phyloP scores from a whole-genome alignment of 2,329 filamentous ascomycete species.

The Trichoderma atroviride region DNA sequence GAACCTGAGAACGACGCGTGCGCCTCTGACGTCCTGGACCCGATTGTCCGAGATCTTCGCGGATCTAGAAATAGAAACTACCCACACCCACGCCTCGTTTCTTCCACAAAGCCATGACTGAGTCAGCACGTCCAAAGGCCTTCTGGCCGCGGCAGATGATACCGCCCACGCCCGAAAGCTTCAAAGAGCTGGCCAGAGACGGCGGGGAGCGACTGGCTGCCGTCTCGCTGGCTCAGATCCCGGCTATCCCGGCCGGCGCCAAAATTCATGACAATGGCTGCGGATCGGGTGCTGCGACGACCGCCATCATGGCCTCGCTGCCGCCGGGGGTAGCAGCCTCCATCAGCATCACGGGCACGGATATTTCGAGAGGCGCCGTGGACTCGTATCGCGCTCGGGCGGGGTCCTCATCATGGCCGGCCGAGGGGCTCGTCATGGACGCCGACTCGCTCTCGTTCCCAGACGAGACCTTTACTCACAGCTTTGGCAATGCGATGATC shows the following conservation, averaged over 20 bases:
- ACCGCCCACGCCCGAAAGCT: slow-evolving; percentile 21
- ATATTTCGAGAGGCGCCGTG: slow-evolving; percentile 10
- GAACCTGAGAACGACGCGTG: background rate
- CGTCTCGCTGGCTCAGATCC: slow-evolving; percentile 12
- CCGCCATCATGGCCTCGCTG: slow-evolving; percentile 10
- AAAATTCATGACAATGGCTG: slow-evolving; percentile 22
- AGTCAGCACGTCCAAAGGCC: background rate
- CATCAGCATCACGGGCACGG: slow-evolving; percentile 14
- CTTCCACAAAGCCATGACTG: background rate
- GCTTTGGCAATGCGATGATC: slow-evolving; percentile 15
- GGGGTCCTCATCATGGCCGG: slow-evolving; percentile 2
- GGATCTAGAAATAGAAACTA: background rate
- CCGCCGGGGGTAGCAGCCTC: slow-evolving; percentile 11
- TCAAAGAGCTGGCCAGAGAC: slow-evolving; percentile 14
- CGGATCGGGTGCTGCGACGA: slow-evolving; percentile 16
- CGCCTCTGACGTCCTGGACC: background rate
- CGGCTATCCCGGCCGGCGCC: slow-evolving; percentile 17
- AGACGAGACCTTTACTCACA: slow-evolving; percentile 17
- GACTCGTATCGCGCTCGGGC: slow-evolving; percentile 4
- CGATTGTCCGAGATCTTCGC: background rate
- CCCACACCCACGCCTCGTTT: background rate
- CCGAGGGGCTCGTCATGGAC: slow-evolving; percentile 16
- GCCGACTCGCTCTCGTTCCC: slow-evolving; percentile 15
- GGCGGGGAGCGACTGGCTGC: slow-evolving; percentile 15
- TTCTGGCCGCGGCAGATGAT: slow-evolving; percentile 21